A percentile compares a stretch with the other conserved stretches of the same genome.
These are phyloP conservation scores for Candida tibetensis DNA, from an alignment of 805 yeast species.

Conservation along the genomic window DNA sequence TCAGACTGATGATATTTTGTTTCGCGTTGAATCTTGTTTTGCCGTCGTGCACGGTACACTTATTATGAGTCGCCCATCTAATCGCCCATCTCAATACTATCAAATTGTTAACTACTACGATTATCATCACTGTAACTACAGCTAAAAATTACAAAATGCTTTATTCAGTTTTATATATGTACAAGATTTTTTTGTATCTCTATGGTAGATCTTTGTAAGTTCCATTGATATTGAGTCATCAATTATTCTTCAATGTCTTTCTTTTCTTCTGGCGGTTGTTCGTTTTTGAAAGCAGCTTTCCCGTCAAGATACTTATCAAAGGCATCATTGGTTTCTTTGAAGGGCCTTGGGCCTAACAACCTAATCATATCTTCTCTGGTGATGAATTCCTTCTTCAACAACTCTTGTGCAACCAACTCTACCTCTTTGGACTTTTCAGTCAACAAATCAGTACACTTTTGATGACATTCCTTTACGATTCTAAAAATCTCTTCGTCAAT, in stretches of 20 bases:
- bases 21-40: too few species aligned
- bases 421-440: slow-evolving; percentile 71
- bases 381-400: slow-evolving; percentile 81
- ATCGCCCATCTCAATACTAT: too few species aligned
- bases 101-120: too few species aligned
- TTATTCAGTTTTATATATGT: not conserved
- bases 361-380: slow-evolving; percentile 93
- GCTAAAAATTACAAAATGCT: not conserved
- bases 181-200: slow-evolving; percentile 1
- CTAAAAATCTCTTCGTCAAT: slow-evolving; percentile 84
- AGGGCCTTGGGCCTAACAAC: slow-evolving; percentile 87
- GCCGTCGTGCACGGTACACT: too few species aligned
- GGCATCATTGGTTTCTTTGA: slow-evolving; percentile 86
- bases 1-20: too few species aligned
- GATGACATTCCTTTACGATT: slow-evolving; percentile 73
- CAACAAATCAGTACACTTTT: slow-evolving; percentile 65
- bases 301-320: slow-evolving; percentile 70
- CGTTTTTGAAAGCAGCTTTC: slow-evolving; percentile 41
- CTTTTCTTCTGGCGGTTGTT: slow-evolving; percentile 25
- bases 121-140: too few species aligned
- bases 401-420: slow-evolving; percentile 81
- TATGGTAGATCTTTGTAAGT: too few species aligned
- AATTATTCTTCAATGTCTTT: slow-evolving; percentile 19
- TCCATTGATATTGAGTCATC: not conserved
- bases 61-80: too few species aligned